These are phyloP conservation scores for Kwoniella heveanensis DNA, from an alignment of 768 basidiomycete species.

Conservation along the genomic window DNA sequence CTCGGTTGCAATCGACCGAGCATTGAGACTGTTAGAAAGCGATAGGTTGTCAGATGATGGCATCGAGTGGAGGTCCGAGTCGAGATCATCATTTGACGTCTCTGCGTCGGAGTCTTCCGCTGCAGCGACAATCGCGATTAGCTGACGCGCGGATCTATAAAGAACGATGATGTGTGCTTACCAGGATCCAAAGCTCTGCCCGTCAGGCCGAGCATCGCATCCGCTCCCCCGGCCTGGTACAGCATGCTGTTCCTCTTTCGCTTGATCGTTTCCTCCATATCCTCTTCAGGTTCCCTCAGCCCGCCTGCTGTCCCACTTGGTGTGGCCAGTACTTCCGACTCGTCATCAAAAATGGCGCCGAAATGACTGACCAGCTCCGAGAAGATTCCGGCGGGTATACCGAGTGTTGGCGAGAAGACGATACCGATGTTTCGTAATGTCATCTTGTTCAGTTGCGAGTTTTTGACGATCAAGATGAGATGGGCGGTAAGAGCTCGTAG, in stretches of 20 bases:
- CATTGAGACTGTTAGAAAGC: not conserved
- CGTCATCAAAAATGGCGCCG: conserved; percentile 79
- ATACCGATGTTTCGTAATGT: conserved; percentile 98
- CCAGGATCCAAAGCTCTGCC: conserved; percentile 44
- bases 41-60: conserved; percentile 13
- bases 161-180: conserved; percentile 16
- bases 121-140: not conserved
- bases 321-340: conserved; percentile 5
- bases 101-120: conserved; percentile 27
- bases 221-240: conserved; percentile 47
- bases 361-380: conserved; percentile 92
- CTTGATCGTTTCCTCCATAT: conserved; percentile 34
- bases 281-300: conserved; percentile 4
- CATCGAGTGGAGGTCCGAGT: conserved; percentile 16
- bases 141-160: no score
- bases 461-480: conserved; percentile 90
- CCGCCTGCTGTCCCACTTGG: not conserved
- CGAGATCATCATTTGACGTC: conserved; percentile 23
- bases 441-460: conserved; percentile 92
- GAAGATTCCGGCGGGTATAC: conserved; percentile 96
- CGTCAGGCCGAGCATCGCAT: conserved; percentile 42
- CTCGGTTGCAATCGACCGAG: not conserved
- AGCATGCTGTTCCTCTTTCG: conserved; percentile 50
- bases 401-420: conserved; percentile 95
- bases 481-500: conserved; percentile 93